These are phyloP conservation scores for Hypoxylon sp. DNA, from an alignment of 2,329 filamentous ascomycete genomes.

Conservation along the genomic window DNA sequence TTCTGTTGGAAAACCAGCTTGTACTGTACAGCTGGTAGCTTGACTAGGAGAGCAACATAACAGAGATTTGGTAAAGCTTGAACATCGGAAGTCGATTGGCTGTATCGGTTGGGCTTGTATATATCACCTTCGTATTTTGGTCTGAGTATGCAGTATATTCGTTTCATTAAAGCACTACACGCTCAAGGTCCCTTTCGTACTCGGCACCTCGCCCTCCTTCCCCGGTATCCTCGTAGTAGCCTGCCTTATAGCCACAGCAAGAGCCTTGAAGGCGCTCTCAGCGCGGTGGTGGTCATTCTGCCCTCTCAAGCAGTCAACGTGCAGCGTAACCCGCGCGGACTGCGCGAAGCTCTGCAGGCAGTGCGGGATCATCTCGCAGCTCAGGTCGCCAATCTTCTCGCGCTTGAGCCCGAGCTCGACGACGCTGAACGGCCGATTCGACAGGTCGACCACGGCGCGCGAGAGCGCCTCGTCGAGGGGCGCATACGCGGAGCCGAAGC, in stretches of 20 bases:
- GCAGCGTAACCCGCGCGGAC: constrained; percentile 89
- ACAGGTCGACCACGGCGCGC: constrained; percentile 93
- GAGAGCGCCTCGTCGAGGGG: constrained; percentile 96
- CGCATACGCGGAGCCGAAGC: constrained; percentile 92
- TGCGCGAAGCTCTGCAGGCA: constrained; percentile 95
- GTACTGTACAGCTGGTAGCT: background rate
- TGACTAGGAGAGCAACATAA: background rate
- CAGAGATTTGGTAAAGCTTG: background rate
- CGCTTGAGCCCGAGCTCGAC: constrained; percentile 86
- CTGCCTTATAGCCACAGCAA: constrained; percentile 85
- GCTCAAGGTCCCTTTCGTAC: constrained; percentile 92
- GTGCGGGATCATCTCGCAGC: constrained; percentile 97
- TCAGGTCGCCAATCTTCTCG: constrained; percentile 94
- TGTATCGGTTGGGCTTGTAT: background rate
- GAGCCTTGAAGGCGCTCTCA: constrained; percentile 96
- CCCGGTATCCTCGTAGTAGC: constrained; percentile 82
- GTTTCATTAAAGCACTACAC: constrained; percentile 55
- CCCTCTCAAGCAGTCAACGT: constrained; percentile 91
- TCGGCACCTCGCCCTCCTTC: constrained; percentile 91
- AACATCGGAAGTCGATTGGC: background rate
- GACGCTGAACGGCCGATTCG: constrained; percentile 88
- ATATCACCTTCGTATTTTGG: background rate
- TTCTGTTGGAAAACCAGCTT: background rate
- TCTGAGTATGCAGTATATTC: background rate
- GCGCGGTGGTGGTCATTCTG: constrained; percentile 96